These are phyloP conservation scores for Elasticomyces elasticus DNA, from an alignment of 495 filamentous ascomycete species.

Conservation along the genomic window DNA sequence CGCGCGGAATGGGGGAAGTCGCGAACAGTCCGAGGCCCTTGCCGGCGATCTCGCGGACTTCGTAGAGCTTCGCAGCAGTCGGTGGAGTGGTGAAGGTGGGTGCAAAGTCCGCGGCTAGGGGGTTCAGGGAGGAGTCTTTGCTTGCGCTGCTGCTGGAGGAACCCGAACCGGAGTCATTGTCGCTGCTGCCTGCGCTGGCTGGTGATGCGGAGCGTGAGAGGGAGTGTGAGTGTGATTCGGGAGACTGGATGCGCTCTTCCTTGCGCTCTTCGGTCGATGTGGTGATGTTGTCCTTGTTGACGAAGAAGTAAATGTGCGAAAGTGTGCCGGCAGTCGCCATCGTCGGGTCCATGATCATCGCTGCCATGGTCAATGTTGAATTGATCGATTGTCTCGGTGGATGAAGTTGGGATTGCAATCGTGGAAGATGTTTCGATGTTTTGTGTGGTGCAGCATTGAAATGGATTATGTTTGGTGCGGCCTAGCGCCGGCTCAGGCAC, in stretches of 20 bases:
- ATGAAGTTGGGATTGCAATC: background rate
- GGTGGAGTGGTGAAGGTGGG: background rate
- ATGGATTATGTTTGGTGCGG: background rate
- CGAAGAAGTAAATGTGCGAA: conserved; percentile 7
- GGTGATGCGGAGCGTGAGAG: background rate
- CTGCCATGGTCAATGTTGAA: background rate
- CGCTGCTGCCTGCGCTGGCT: conserved; percentile 1
- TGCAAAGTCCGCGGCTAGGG: conserved; percentile 1
- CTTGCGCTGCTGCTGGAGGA: background rate
- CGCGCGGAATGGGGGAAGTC: conserved; percentile 12
- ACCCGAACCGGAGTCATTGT: background rate
- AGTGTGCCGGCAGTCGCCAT: background rate
- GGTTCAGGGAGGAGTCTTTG: conserved; percentile 1
- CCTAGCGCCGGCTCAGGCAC: background rate
- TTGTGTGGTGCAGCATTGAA: background rate
- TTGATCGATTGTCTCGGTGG: conserved; percentile 1
- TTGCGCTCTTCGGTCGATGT: background rate
- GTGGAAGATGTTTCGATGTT: background rate
- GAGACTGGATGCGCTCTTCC: background rate
- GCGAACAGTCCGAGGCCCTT: conserved; percentile 21
- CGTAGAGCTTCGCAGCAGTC: conserved; percentile 6
- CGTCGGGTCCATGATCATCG: background rate
- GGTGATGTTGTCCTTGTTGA: background rate
- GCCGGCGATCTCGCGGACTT: conserved; percentile 3
- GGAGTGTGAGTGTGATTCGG: background rate